Evolutionary conservation across 2,329 filamentous ascomycete species (phyloP), one percentile per base, ranked within the genome.

Genomic region (Exophiala spinifera): DNA sequence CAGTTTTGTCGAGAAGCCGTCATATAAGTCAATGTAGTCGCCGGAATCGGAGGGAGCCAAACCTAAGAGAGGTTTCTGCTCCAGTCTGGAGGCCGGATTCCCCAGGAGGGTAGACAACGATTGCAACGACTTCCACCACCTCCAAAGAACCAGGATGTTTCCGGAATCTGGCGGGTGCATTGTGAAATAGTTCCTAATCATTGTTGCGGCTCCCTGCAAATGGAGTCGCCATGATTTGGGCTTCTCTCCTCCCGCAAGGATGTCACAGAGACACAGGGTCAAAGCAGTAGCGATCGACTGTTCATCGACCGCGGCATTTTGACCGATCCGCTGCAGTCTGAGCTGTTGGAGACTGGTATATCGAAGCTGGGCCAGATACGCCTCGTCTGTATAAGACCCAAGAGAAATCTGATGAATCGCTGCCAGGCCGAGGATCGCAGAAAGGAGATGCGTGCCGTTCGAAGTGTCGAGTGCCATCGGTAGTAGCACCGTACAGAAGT

Each of bases 401-500:
- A 44, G 42, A n/a, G 42, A 44, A 15, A 44, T 44, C 23, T 44
- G 42, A 15, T 44, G 42, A n/a, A 44, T 44, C 6, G 42, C 42
- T 28, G 42, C 20, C 4, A 44, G 20, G 4, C 42, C 42, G 10
- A 44, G 42, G 3, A 44, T 44, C 10, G 42, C 42, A 21, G 42
- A 44, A 6, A 44, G 42, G 4, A 44, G 42, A 14, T 44, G 42
- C 15, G 42, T 44, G 8, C 42, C 42, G 23, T 44, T 20, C 4
- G 42, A 44, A 8, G 42, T 44, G 23, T 44, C 42, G 23, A 44
- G 42, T 8, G 42, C 42, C 42, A 44, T 44, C 10, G 42, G 42
- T 25, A 44, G 20, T n/a, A 44, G 21, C n/a, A 44, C 42, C 15
- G 42, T 44, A n/a, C 42, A 44, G n/a, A 44, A 44, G n/a, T 44